A percentile compares a stretch with the other conserved stretches of the same genome.
These are phyloP conservation scores for Helenozyma baotianmanensis DNA, from an alignment of 805 yeast genomes.

Conservation along the genomic window DNA sequence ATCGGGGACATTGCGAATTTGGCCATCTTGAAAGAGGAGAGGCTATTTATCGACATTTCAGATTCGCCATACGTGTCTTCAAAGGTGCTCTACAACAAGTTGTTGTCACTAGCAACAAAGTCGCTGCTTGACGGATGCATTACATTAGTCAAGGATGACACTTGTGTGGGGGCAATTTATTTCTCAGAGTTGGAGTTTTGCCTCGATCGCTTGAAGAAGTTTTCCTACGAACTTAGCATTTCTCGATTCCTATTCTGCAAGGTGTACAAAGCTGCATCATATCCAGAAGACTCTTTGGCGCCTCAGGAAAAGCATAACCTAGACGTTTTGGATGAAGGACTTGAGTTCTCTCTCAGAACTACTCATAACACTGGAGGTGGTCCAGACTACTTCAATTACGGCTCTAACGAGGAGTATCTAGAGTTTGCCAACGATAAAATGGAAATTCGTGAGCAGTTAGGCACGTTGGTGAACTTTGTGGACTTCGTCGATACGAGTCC, in stretches of 20 bases:
- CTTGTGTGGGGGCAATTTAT: constrained; percentile 42
- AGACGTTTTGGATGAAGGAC: background rate
- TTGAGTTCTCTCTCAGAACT: background rate
- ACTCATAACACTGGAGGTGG: background rate
- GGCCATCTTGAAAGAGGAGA: constrained; percentile 2
- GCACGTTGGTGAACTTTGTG: constrained; percentile 35
- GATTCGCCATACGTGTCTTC: constrained; percentile 31
- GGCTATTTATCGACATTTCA: constrained; percentile 33
- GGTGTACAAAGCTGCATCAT: constrained; percentile 2
- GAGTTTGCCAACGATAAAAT: constrained; percentile 5
- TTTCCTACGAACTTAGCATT: constrained; percentile 20
- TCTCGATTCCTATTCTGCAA: constrained; percentile 28
- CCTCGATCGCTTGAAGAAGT: constrained; percentile 40
- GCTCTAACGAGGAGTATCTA: constrained; percentile 4
- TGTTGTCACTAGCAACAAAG: constrained; percentile 33
- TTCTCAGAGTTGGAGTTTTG: constrained; percentile 49
- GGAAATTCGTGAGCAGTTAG: constrained; percentile 14
- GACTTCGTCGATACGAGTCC: constrained; percentile 43
- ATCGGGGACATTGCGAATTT: too few relatives aligned
- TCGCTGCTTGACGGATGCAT: constrained; percentile 50
- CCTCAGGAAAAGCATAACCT: background rate
- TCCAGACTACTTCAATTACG: constrained; percentile 2
- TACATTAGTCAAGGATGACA: constrained; percentile 37
- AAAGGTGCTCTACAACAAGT: constrained; percentile 27
- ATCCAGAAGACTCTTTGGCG: background rate